Percentiles rank a stretch among this genome's conserved stretches.
phyloP scores from a whole-genome alignment of 23 red algal genomes.

The Agarophyton chilense region DNA sequence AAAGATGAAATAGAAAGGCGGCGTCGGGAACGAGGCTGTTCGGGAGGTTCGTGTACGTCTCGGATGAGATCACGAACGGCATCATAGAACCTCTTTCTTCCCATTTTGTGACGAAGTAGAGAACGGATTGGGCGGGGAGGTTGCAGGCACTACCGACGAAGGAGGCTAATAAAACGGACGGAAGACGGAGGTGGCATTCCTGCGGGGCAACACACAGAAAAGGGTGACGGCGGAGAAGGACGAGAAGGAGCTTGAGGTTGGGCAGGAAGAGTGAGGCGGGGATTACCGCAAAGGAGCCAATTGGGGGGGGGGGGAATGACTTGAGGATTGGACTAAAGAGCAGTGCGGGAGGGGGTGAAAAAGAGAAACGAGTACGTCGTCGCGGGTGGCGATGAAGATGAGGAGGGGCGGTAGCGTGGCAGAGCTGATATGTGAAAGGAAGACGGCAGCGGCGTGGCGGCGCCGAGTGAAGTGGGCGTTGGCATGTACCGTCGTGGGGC shows the following conservation, averaged over 20 bases:
- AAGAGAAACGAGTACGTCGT: background rate
- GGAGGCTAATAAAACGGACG: constrained; percentile 8
- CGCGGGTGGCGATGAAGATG: too few relatives aligned
- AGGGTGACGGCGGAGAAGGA: background rate
- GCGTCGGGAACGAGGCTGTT: constrained; percentile 21
- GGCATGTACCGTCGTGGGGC: too few relatives aligned
- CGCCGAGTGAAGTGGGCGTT: background rate
- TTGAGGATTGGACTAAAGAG: background rate
- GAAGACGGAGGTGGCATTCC: constrained; percentile 23
- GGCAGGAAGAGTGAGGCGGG: background rate
- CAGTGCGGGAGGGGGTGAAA: background rate
- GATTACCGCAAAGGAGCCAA: background rate
- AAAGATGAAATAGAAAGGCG: constrained; percentile 54
- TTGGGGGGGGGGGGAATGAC: background rate
- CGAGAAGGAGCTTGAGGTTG: background rate
- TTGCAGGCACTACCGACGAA: constrained; percentile 21
- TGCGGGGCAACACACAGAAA: background rate
- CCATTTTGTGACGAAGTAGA: constrained; percentile 27
- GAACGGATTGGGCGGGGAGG: background rate
- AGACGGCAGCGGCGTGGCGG: background rate
- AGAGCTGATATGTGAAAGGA: too few relatives aligned
- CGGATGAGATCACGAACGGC: constrained; percentile 55
- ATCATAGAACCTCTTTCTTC: constrained; percentile 63
- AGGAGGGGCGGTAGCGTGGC: too few relatives aligned
- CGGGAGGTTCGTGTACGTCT: constrained; percentile 35